Base-by-base conservation (phyloP, 1,284 basidiomycete species). In the Pyrrhoderma lamaoense region DNA sequence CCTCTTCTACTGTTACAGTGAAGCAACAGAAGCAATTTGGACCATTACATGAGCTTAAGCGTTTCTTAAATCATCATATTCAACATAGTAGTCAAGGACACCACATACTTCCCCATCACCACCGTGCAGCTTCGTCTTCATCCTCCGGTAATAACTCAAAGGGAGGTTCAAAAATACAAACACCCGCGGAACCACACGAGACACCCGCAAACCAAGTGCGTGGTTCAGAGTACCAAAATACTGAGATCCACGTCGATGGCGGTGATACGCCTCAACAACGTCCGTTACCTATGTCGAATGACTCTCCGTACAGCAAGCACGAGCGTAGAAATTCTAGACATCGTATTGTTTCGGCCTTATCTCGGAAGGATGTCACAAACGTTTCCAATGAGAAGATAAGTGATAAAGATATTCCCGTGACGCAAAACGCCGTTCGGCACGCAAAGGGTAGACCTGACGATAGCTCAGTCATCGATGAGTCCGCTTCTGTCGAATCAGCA, bases 21-120 rank as follows among this genome's bases (percentile, higher is more conserved):
- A 74, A 59, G 49, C 38, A 50, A 46, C 44, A 45, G 39, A 52
- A 58, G 45, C 55, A 58, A 31, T 49, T 53, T 36, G 36, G 89
- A 0, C 85, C 90, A 2, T 76, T 96, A 46, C 82, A 89, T 67
- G 93, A 95, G 66, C 80, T 96, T 60, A 91, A 91, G 63, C 86
- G 92, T 27, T 94, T 95, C 72, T 77, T 95, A 56, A 89, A 93
- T 68, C 81, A 89, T 67, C 89, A 93, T 68, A 85, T 93, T 49
- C 82, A 82, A 54, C 82, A 87, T 56, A 64, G 67, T 51, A 21
- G 23, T 14, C 61, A 64, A 36, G 60, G 59, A 46, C 61, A 62
- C 23, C 47, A 54, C 16, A 18, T 42, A 5, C 27, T 53, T 19
- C 49, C 56, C 36, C 52, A 42, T 2, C 52, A 56, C 45, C 44